Evolutionary conservation across 169 alveolate species (phyloP), one percentile per base, ranked within the genome.

Genomic region (Eimeria maxima): DNA sequence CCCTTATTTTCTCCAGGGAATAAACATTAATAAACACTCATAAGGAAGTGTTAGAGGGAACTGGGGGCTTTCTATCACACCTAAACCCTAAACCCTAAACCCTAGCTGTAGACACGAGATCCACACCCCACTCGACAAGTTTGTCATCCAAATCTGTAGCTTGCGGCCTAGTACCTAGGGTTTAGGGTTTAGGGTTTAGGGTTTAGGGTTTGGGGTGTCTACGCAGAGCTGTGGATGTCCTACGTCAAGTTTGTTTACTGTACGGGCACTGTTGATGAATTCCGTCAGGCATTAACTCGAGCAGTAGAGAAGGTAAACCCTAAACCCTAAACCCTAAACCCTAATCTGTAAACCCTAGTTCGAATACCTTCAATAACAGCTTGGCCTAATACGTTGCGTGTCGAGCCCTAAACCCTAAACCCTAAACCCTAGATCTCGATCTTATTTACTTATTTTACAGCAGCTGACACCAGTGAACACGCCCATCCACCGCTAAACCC

Each of bases 271-370:
- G 74, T 86, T 11, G 57, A 60, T 2, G 93, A 86, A 50, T 86
- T 86, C 38, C 76, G 55, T 22, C 93, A 33, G 80, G 63, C 50
- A 10, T 53, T 86, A 18, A 60, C 74, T n/a, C 3, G 78, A 8
- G 93, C 93, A 1, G 80, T 55, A 16, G 93, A 86, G 69, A 87
- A 45, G 94, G 94, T 87, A 57, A 87, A 50, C 16, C 47, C 29
- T 27, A 20, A 42, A 38, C 33, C 20, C 24, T 29, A 16, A 65
- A 65, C 33, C 33, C 89, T 78, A 27, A 13, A n/a, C n/a, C n/a
- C n/a, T n/a, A n/a, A n/a, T n/a, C 22, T 42, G 5, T 18, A 50
- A 38, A 73, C 55, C 22, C 38, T 18, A n/a, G n/a, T n/a, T n/a
- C n/a, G n/a, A n/a, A n/a, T n/a, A n/a, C n/a, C n/a, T n/a, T n/a